Base-by-base conservation (phyloP, 768 basidiomycete genomes). In the Steccherinum ochraceum region DNA sequence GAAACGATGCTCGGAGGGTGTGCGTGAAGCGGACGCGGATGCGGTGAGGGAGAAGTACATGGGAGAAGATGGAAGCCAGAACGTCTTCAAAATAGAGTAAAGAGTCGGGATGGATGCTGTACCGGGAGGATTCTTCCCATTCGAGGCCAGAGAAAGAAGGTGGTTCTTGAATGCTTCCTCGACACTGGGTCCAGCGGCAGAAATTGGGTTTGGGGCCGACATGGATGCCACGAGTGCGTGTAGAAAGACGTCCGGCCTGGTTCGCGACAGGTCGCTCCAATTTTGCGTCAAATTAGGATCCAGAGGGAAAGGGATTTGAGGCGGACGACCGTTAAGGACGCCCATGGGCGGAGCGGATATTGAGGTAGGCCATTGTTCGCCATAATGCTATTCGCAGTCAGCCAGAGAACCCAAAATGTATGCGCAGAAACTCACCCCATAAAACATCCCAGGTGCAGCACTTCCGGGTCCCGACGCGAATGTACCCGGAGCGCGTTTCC, bases 151-250 rank as follows among this genome's bases (percentile, higher is more conserved):
- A 0, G 86, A 85, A 47, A 72, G 75, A 16, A 91, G 75, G 55
- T 90, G 89, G 1, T 83, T 81, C 62, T 81, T 84, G 73, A 89
- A 91, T 0, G 88, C 84, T 24, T 89, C 85, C 63, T 88, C 84
- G 10, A 87, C 80, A 16, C 72, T 78, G 2, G 81, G 78, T 0
- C 85, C 85, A 1, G 74, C 75, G 7, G 57, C 20, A 1, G 86
- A 77, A 3, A 78, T 69, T 0, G 85, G 79, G 56, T 83, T 83
- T 0, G 85, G 85, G 0, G 81, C 76, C 12, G 78, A 73, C 12
- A 89, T 69, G 2, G 83, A 69, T 4, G 71, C 60, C 13, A 89
- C 71, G 2, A 89, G 74, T 2, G 75, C 66, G 12, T 72, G 71
- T 24, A 88, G 68, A 64, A 88, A 83, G 0, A 62, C 65, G 55